phyloP scores from a whole-genome alignment of 2,329 filamentous ascomycete genomes.

The Fusarium algeriense region DNA sequence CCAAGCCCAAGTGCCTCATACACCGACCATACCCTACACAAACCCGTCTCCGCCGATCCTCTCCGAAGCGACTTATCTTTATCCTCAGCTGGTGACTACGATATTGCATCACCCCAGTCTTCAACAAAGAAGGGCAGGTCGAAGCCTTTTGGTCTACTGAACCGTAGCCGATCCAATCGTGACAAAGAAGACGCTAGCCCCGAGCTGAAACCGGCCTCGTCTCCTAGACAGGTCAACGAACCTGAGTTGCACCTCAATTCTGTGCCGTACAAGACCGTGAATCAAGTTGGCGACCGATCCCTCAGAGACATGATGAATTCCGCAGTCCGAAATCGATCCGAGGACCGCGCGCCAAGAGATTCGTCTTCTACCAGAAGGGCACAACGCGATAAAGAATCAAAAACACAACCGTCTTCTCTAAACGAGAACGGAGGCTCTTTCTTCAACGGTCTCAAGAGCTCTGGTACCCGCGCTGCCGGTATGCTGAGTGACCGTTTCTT shows the following conservation, averaged over 20 bases:
- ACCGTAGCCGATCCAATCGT: constrained; percentile 64
- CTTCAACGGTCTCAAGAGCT: constrained; percentile 45
- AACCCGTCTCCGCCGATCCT: constrained; percentile 56
- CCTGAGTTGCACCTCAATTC: constrained; percentile 48
- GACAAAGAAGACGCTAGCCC: constrained; percentile 62
- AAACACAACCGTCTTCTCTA: constrained; percentile 65
- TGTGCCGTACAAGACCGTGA: constrained; percentile 68
- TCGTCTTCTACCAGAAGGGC: constrained; percentile 56
- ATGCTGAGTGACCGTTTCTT: constrained; percentile 87
- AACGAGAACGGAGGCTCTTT: constrained; percentile 67
- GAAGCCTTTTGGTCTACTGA: constrained; percentile 67
- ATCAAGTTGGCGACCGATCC: constrained; percentile 73
- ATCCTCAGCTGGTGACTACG: constrained; percentile 62
- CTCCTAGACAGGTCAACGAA: constrained; percentile 43
- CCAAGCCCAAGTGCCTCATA: constrained; percentile 34
- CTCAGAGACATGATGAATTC: constrained; percentile 77
- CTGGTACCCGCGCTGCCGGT: constrained; percentile 65
- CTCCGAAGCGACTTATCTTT: constrained; percentile 67
- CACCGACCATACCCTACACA: constrained; percentile 53
- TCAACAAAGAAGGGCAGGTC: constrained; percentile 63
- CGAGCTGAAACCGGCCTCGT: constrained; percentile 50
- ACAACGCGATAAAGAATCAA: constrained; percentile 62
- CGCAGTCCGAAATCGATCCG: constrained; percentile 76
- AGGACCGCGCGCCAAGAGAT: constrained; percentile 71
- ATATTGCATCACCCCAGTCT: constrained; percentile 52